These are phyloP conservation scores for Patellaria atrata DNA, from an alignment of 495 filamentous ascomycete species.

Conservation along the genomic window DNA sequence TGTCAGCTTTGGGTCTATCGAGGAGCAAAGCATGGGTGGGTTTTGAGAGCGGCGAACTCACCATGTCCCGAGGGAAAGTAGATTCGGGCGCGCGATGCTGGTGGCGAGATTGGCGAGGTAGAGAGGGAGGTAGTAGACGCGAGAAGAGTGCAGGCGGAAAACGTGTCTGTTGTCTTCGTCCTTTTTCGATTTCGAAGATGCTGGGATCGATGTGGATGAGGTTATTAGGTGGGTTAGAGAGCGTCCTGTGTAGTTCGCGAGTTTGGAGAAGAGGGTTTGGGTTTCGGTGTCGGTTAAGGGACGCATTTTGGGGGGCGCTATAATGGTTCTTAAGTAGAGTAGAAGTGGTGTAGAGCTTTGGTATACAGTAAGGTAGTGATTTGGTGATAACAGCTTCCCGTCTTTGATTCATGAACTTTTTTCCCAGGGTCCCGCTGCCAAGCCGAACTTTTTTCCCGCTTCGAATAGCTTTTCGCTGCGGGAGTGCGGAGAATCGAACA, in stretches of 20 bases:
- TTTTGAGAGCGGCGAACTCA: neutral
- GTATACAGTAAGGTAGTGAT: neutral
- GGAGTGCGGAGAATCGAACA: neutral
- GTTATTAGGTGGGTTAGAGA: slow-evolving; percentile 71
- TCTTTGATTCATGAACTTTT: neutral
- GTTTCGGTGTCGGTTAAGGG: slow-evolving; percentile 24
- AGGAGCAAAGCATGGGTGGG: too few species aligned
- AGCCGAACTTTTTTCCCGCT: neutral
- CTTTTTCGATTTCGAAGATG: too few species aligned
- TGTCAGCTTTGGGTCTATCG: too few species aligned
- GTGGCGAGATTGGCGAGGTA: slow-evolving; percentile 84
- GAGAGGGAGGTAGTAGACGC: slow-evolving; percentile 81
- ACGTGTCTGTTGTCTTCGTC: too few species aligned
- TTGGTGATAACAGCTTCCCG: neutral
- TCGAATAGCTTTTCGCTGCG: neutral
- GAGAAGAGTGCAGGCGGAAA: slow-evolving; percentile 51
- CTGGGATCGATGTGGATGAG: slow-evolving; percentile 35
- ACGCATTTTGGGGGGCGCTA: slow-evolving; percentile 15
- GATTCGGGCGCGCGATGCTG: slow-evolving; percentile 57
- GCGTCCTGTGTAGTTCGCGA: slow-evolving; percentile 68
- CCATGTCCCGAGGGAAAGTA: slow-evolving; percentile 71
- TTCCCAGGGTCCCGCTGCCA: too few species aligned
- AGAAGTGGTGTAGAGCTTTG: neutral
- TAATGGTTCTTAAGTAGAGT: neutral
- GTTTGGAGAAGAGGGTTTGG: slow-evolving; percentile 54